phyloP scores from a whole-genome alignment of 164 flowering plant species.

The Macadamia integrifolia region DNA sequence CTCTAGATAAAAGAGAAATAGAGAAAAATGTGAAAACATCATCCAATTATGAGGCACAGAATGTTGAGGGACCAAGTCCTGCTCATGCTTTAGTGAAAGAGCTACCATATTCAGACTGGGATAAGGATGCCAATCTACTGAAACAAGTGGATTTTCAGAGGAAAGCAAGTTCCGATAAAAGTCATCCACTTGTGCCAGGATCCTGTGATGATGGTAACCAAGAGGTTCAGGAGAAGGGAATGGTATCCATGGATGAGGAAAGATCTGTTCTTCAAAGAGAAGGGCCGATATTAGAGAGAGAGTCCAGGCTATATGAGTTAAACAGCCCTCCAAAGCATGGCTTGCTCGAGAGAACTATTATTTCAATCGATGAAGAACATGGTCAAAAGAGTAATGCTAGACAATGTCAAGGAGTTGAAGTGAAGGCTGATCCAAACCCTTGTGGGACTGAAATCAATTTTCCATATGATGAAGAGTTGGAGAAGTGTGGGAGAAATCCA shows the following conservation, averaged over 20 bases:
- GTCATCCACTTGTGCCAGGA: slow-evolving; percentile 5
- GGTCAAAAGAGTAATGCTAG: slow-evolving; percentile 13
- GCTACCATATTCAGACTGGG: slow-evolving; percentile 15
- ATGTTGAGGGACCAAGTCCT: slow-evolving; percentile 12
- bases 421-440: slow-evolving; percentile 10
- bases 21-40: slow-evolving; percentile 8
- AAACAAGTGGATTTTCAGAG: slow-evolving; percentile 15
- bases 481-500: slow-evolving; percentile 18
- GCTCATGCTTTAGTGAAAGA: slow-evolving; percentile 21
- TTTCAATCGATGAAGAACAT: slow-evolving; percentile 15
- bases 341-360: slow-evolving; percentile 16
- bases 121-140: slow-evolving; percentile 19
- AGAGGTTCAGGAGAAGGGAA: slow-evolving; percentile 43
- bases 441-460: slow-evolving; percentile 13
- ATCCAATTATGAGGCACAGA: slow-evolving; percentile 17
- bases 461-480: slow-evolving; percentile 13
- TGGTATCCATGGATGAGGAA: slow-evolving; percentile 23
- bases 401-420: slow-evolving; percentile 7
- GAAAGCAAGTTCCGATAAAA: slow-evolving; percentile 11
- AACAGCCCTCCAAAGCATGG: slow-evolving; percentile 12
- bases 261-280: slow-evolving; percentile 13
- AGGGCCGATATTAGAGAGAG: slow-evolving; percentile 9
- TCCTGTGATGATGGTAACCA: slow-evolving; percentile 12
- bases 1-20: slow-evolving; percentile 27
- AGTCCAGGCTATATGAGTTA: slow-evolving; percentile 4